Evolutionary conservation across 2,329 filamentous ascomycete species (phyloP), one percentile per base, ranked within the genome.

Genomic region (Domatiomyces globalis): DNA sequence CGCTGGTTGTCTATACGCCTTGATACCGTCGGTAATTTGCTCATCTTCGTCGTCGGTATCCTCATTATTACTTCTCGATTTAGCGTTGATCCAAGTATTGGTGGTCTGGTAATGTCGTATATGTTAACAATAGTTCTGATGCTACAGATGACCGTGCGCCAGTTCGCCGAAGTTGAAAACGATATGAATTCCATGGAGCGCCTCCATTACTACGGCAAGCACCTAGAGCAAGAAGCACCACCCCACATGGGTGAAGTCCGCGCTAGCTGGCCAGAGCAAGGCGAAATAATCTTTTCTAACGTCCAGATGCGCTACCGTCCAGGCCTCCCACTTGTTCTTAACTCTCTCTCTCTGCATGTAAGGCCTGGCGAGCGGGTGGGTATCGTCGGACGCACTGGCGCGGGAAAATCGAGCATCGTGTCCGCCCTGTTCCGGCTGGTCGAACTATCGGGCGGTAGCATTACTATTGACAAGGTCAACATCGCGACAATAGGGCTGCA

Each of bases 361-460:
- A 15, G 33, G 18, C 29, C 46, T 2, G 46, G 46, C 4, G 46
- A 48, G 12, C 36, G 36, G 12, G 18, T 48, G 10, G 46, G 46
- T 9, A 53, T 60, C 33, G 54, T 58, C 12, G 52, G 49, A 1
- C 59, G 63, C 2, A 69, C 65, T 48, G 56, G 58, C 27, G 60
- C 62, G 10, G 63, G 56, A 19, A 68, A 67, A n/a, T n/a, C n/a
- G n/a, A n/a, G n/a, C n/a, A n/a, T 71, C 46, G 60, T 70, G 56
- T 58, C 58, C 9, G 52, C 59, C 9, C 52, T 61, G n/a, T 60
- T 61, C 48, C 54, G 59, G 10, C 56, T 61, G 7, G 54, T 55
- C 1, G 59, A 61, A 48, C 53, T 60, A 4, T 58, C 58, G 9
- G 56, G 58, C 10, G 59, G 59, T 27, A 51, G 49, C 19, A 61